Evolutionary conservation across 371 early-diverging fungal genomes (phyloP), one percentile per base, ranked within the genome.

Genomic region (Choanephora cucurbitarum): DNA sequence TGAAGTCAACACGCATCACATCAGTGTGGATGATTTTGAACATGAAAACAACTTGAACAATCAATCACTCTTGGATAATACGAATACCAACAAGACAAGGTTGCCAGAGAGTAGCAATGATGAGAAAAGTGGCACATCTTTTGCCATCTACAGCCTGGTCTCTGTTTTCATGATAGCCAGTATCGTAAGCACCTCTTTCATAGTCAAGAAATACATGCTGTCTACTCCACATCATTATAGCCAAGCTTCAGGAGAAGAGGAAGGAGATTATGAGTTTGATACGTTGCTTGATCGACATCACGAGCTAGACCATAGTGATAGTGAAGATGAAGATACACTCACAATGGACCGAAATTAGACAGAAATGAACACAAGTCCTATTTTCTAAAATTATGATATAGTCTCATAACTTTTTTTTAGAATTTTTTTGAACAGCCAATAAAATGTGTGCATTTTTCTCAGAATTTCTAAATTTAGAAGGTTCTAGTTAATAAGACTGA

Each of bases 191-290:
- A 64, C 52, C 5, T 46, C 49, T 13, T 50, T 59, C 31, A 55
- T 64, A 32, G 39, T 60, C 3, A 64, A 51, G 19, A 55, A 47
- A 40, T 51, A 58, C 19, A 63, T 52, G 59, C n/a, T 55, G 18
- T 31, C 7, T 14, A 46, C 34, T 2, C 13, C 21, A 11, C 7
- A 48, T 15, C 33, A 9, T 1, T 51, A 51, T 24, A 10, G 17
- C 8, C n/a, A 40, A 8, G 41, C 52, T 10, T 43, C 34, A 15
- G 56, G 13, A 13, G 37, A 14, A 37, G 37, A 55, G 18, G 60
- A 60, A 19, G 54, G 51, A 21, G 34, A 44, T 8, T 60, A 44
- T 52, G 65, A 64, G 28, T 59, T 64, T 56, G 65, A 64, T 39
- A 56, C 47, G 23, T 40, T 64, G 17, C 28, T 64, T 31, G 24